A percentile compares a stretch with the other conserved stretches of the same genome.
phyloP scores from a whole-genome alignment of 179 eudicot genomes.

The Carnegiea gigantea region DNA sequence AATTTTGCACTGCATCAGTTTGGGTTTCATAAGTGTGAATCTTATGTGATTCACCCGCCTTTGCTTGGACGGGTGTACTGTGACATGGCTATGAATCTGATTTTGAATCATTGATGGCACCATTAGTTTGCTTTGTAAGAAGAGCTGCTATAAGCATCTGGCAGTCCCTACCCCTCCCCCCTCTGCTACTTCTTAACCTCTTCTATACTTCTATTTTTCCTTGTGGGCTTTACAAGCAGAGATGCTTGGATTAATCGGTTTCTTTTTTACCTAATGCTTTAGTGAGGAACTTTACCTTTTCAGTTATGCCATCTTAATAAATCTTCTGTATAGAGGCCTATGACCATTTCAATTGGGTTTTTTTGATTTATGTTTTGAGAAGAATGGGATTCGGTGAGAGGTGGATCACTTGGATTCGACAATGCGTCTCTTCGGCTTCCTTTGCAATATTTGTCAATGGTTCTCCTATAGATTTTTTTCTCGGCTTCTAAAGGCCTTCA shows the following conservation, averaged over 20 bases:
- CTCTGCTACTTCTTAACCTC: not conserved
- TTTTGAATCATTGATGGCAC: not conserved
- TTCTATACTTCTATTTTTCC: not conserved
- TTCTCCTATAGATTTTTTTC: too few relatives aligned
- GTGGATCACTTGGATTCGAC: too few relatives aligned
- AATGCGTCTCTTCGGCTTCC: too few relatives aligned
- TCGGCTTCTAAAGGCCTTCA: too few relatives aligned
- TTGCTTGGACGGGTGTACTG: not conserved
- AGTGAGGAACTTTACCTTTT: not conserved
- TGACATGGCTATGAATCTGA: not conserved
- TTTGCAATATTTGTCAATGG: too few relatives aligned
- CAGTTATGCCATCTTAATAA: not conserved
- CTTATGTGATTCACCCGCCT: not conserved
- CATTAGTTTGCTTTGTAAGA: not conserved
- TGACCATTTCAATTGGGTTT: too few relatives aligned
- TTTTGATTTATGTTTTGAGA: too few relatives aligned
- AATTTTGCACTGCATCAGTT: not conserved
- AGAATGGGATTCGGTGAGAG: too few relatives aligned
- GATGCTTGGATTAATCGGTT: constrained; percentile 2
- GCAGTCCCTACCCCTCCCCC: not conserved
- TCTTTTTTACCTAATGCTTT: not conserved
- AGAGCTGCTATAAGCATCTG: constrained; percentile 11
- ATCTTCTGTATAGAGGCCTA: not conserved
- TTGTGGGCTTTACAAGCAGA: constrained; percentile 5
- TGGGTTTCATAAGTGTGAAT: not conserved